phyloP scores from a whole-genome alignment of 805 yeast species.

The Kurtzmaniella cleridarum region DNA sequence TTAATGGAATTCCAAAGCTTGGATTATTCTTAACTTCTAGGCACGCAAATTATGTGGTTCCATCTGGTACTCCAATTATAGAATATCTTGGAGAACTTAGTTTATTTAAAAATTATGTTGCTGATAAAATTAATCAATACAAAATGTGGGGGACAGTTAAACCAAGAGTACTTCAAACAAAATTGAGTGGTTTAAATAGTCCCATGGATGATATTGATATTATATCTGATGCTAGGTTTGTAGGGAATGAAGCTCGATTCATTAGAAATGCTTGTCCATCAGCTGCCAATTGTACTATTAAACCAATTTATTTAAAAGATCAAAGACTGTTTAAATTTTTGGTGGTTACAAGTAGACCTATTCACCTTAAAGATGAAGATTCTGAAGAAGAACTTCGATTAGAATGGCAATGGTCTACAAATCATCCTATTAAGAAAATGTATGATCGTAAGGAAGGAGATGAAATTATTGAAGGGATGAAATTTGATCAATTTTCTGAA shows the following conservation, averaged over 20 bases:
- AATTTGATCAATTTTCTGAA: constrained; percentile 51
- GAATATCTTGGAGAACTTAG: constrained; percentile 75
- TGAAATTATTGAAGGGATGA: constrained; percentile 22
- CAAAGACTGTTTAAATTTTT: constrained; percentile 42
- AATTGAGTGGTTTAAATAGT: constrained; percentile 4
- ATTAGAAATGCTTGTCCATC: constrained; percentile 62
- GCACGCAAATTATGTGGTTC: constrained; percentile 19
- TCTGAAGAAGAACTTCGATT: constrained; percentile 61
- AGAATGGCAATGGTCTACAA: constrained; percentile 84
- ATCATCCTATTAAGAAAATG: constrained; percentile 66
- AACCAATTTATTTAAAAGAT: constrained; percentile 42
- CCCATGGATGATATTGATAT: constrained; percentile 16
- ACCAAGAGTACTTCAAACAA: constrained; percentile 30
- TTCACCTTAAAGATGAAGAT: constrained; percentile 27
- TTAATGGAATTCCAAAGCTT: constrained; percentile 62
- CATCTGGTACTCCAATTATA: constrained; percentile 45
- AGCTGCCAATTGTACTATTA: constrained; percentile 65
- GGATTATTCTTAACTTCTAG: constrained; percentile 44
- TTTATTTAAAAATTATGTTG: constrained; percentile 55
- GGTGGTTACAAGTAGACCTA: constrained; percentile 50
- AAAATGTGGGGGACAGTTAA: constrained; percentile 63
- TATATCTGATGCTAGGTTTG: constrained; percentile 72
- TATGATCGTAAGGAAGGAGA: constrained; percentile 21
- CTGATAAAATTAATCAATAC: constrained; percentile 72
- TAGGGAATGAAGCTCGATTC: constrained; percentile 73